Conservation (phyloP, 2,329 filamentous ascomycete species). For the Monilinia fructicola region DNA sequence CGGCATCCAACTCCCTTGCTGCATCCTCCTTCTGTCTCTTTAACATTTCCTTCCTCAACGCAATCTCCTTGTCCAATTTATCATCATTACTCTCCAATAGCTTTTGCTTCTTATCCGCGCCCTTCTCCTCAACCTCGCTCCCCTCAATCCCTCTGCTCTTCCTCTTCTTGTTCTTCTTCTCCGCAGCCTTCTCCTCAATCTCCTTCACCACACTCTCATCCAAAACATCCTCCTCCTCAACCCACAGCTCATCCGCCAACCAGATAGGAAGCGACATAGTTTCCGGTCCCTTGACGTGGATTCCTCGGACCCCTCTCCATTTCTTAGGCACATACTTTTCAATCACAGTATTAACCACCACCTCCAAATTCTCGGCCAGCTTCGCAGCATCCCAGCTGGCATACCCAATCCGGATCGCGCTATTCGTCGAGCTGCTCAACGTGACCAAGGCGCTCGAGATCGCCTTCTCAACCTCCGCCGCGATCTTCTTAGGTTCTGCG, state of each 20-base stretch:
- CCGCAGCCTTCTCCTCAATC: conserved; percentile 15
- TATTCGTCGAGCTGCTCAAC: conserved; percentile 75
- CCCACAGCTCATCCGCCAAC: conserved; percentile 89
- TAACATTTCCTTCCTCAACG: conserved; percentile 40
- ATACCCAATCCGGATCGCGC: conserved; percentile 75
- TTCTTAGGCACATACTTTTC: conserved; percentile 80
- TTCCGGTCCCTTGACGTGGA: conserved; percentile 89
- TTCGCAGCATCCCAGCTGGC: conserved; percentile 73
- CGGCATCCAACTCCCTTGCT: conserved; percentile 34
- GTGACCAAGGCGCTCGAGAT: conserved; percentile 76
- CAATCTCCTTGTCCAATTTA: conserved; percentile 42
- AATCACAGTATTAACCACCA: conserved; percentile 66
- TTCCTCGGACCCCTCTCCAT: conserved; percentile 79
- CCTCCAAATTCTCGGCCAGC: conserved; percentile 76
- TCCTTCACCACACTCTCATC: conserved; percentile 48
- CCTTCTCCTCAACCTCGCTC: conserved; percentile 19
- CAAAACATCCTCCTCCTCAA: conserved; percentile 73
- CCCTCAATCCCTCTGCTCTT: conserved; percentile 15
- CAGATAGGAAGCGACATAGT: conserved; percentile 92
- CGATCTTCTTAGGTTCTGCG: conserved; percentile 55
- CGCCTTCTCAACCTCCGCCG: conserved; percentile 77
- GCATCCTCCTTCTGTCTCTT: conserved; percentile 43
- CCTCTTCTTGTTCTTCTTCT: conserved; percentile 27
- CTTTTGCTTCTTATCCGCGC: conserved; percentile 43
- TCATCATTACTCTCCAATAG: conserved; percentile 40